Base-by-base conservation (phyloP, 305 asterid species). In the Euphrasia arctica region DNA sequence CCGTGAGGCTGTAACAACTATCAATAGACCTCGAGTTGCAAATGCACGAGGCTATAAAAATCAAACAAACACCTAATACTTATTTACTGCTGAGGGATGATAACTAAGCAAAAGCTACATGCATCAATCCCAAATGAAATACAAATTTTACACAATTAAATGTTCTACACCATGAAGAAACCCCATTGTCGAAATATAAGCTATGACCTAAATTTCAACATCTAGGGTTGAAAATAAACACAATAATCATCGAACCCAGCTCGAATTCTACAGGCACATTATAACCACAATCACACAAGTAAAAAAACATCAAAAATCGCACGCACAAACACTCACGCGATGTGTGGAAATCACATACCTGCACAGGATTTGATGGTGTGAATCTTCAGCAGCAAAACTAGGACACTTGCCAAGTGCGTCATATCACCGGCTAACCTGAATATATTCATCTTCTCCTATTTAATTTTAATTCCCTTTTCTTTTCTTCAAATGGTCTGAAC, bases 351-450 rank as follows among this genome's bases (percentile, higher is more conserved):
- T 10, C 31, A 51, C 54, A 4, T 69, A 87, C 95, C 95, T 58
- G 95, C 95, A 66, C 95, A 87, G 9, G 95, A 87, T 81, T 87
- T 87, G 76, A 87, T 85, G 15, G 95, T 87, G 54, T 85, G 95
- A 73, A 87, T 85, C 83, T 87, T 87, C 65, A 87, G 88, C 13
- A 87, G 95, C 86, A 87, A 79, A 71, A 87, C 95, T 62, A 87
- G 90, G 50, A 87, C 92, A 72, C 95, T 87, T 22, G 84, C 82
- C 81, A 89, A 77, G 80, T 89, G 97, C 74, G 97, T 89, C 88
- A 85, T 87, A 15, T 87, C 95, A 78, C 88, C 95, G 9, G 92
- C 90, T 74, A 85, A 81, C 62, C 95, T 81, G 70, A 87, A 87
- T 70, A 87, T 75, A 74, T 85, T 87, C 92, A 87, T 87, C 78